Base-by-base conservation (phyloP, 768 basidiomycete species). In the Lentinula guzmanii region DNA sequence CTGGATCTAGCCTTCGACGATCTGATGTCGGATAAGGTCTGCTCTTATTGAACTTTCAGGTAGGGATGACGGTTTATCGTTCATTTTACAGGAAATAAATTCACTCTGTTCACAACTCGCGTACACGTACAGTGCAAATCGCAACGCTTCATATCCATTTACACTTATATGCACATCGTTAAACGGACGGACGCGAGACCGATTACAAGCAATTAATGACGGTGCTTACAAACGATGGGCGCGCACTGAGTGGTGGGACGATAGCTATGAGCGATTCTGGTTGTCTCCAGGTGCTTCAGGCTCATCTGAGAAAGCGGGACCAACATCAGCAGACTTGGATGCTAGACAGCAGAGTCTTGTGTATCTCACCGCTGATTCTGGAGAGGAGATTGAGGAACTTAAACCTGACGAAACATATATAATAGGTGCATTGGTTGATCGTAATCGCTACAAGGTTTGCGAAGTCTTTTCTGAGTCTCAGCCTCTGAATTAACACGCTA, bases 331-430 rank as follows among this genome's bases (percentile, higher is more conserved):
- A 34, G 52, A 48, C 9, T 9, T 13, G 13, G 35, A 59, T 33
- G 13, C n/a, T 2, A 54, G 9, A 24, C 80, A 81, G 66, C 72
- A 83, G 62, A 84, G 70, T 50, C 77, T 97, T 58, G 82, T 98
- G 42, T 99, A 99, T 73, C 85, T 99, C 56, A 97, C 97, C 6
- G 97, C 95, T 2, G 97, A 99, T 75, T 87, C 95, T 7, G 82
- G 87, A 34, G 85, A 95, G 54, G 93, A 95, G 73, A 76, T 99
- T 46, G 75, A 79, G n/a, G 88, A 91, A 67, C 82, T 99, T 59
- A 85, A 80, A 59, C 86, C 92, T 59, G 86, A 87, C 46, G 90
- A 95, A 70, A 90, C 87, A 7, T 98, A 98, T 70, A 86, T 99
- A 66, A 95, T 99, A 57, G 96, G 81, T 33, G 96, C 95, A 5